Conservation (phyloP, 1,139 yeast species). For the Protomyces pachydermus region DNA sequence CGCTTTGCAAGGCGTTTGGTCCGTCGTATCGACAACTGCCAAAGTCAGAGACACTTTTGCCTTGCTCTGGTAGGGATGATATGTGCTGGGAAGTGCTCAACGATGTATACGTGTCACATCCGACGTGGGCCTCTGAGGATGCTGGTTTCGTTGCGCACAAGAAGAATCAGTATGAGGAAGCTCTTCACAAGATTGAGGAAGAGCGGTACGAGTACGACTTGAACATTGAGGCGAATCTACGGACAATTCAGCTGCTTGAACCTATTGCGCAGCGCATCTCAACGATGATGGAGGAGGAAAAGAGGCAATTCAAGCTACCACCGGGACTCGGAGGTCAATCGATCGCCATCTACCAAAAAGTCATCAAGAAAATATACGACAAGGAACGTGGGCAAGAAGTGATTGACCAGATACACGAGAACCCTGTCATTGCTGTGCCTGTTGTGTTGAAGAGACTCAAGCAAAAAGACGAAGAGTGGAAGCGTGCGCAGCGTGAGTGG, state of each 20-base stretch:
- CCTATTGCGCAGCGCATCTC: conserved; percentile 92
- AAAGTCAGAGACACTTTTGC: conserved; percentile 91
- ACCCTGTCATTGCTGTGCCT: conserved; percentile 93
- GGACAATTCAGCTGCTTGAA: conserved; percentile 92
- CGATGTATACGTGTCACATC: conserved; percentile 99
- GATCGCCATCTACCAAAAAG: conserved; percentile 84
- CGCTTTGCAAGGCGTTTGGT: conserved; percentile 72
- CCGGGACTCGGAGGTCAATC: conserved; percentile 92
- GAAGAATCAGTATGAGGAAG: conserved; percentile 95
- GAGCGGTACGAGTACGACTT: conserved; percentile 96
- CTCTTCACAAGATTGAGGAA: conserved; percentile 89
- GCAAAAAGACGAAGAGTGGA: conserved; percentile 99
- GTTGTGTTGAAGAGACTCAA: conserved; percentile 84
- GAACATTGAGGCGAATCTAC: conserved; percentile 87
- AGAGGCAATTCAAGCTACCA: conserved; percentile 76
- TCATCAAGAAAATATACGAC: conserved; percentile 85
- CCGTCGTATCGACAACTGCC: conserved; percentile 93
- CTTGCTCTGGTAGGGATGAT: conserved; percentile 96
- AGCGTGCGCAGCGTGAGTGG: conserved; percentile 97
- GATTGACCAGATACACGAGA: conserved; percentile 89
- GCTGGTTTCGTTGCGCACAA: conserved; percentile 97
- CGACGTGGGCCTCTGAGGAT: conserved; percentile 99
- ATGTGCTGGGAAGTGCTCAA: conserved; percentile 99
- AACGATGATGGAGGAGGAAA: conserved; percentile 87
- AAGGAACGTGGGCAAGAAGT: conserved; percentile 94